Conservation (phyloP, 2,329 filamentous ascomycete genomes). For the Cladophialophora bantiana region DNA sequence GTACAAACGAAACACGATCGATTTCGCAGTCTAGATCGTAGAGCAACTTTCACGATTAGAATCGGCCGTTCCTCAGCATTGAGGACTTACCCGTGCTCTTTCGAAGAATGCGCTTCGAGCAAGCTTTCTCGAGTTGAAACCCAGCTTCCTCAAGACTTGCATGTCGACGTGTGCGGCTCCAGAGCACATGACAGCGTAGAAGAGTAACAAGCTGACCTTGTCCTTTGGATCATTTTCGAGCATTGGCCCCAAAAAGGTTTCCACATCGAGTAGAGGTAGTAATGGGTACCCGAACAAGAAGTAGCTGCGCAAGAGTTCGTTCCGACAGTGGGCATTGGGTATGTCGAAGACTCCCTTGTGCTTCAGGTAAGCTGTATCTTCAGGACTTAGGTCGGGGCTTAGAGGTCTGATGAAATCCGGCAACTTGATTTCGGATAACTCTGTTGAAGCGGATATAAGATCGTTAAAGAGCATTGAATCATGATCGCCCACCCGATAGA, state of each 20-base stretch:
- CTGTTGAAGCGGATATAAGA: not conserved
- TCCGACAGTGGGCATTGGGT: slow-evolving; percentile 72
- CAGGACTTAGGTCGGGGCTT: slow-evolving; percentile 74
- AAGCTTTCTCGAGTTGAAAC: slow-evolving; percentile 43
- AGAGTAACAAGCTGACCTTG: slow-evolving; percentile 78
- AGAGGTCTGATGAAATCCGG: slow-evolving; percentile 54
- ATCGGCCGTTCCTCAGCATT: not conserved
- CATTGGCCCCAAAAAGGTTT: slow-evolving; percentile 64
- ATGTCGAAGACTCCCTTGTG: slow-evolving; percentile 75
- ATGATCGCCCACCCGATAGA: not conserved
- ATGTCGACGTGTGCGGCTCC: slow-evolving; percentile 85
- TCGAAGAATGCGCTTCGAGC: slow-evolving; percentile 26
- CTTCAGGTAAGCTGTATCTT: slow-evolving; percentile 82
- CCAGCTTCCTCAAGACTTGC: slow-evolving; percentile 79
- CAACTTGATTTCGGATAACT: not conserved
- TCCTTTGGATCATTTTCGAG: slow-evolving; percentile 60
- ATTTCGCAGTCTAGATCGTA: slow-evolving; percentile 95
- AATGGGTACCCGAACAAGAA: slow-evolving; percentile 90
- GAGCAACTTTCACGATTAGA: slow-evolving; percentile 63
- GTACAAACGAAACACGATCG: slow-evolving; percentile 85
- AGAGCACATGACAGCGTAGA: slow-evolving; percentile 93
- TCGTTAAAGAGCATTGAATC: not conserved
- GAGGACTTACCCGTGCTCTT: slow-evolving; percentile 21
- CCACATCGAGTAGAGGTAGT: slow-evolving; percentile 81
- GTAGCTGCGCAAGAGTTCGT: slow-evolving; percentile 81